A percentile compares a stretch with the other conserved stretches of the same genome.
phyloP scores from a whole-genome alignment of 139 green algal genomes.

The Asterochloris sp. region DNA sequence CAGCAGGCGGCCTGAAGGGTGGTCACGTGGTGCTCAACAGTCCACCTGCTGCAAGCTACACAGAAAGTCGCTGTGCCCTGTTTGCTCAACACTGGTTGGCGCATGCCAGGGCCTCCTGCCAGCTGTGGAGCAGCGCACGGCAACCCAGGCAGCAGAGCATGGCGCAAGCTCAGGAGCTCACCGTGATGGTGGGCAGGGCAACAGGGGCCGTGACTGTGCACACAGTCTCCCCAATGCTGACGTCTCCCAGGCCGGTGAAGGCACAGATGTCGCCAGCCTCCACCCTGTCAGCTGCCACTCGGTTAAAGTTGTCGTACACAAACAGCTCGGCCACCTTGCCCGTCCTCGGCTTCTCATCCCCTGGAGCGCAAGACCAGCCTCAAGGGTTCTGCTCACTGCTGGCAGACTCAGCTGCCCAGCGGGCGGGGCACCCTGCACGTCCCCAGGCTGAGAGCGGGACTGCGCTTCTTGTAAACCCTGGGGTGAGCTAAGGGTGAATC shows the following conservation, averaged over 20 bases:
- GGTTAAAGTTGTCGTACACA: slow-evolving; percentile 95
- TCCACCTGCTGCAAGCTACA: too few relatives aligned
- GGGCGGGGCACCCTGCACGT: not conserved
- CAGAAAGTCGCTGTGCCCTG: too few relatives aligned
- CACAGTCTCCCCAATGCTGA: slow-evolving; percentile 96
- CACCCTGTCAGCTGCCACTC: slow-evolving; percentile 61
- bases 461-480: too few relatives aligned
- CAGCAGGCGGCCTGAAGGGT: too few relatives aligned
- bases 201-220: slow-evolving; percentile 47
- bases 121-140: not conserved
- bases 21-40: too few relatives aligned
- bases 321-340: slow-evolving; percentile 90
- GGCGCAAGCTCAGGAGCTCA: slow-evolving; percentile 1
- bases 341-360: slow-evolving; percentile 30
- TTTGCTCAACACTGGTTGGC: too few relatives aligned
- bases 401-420: too few relatives aligned
- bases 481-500: too few relatives aligned
- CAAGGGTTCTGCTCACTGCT: not conserved
- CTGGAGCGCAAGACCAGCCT: slow-evolving; percentile 17
- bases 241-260: slow-evolving; percentile 66
- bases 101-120: too few relatives aligned
- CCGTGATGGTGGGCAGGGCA: slow-evolving; percentile 89
- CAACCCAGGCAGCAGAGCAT: not conserved
- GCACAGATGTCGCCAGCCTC: slow-evolving; percentile 92
- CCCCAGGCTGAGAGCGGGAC: not conserved